Conservation (phyloP, 1,284 basidiomycete species). For the Microbotryum silenes-acaulis region DNA sequence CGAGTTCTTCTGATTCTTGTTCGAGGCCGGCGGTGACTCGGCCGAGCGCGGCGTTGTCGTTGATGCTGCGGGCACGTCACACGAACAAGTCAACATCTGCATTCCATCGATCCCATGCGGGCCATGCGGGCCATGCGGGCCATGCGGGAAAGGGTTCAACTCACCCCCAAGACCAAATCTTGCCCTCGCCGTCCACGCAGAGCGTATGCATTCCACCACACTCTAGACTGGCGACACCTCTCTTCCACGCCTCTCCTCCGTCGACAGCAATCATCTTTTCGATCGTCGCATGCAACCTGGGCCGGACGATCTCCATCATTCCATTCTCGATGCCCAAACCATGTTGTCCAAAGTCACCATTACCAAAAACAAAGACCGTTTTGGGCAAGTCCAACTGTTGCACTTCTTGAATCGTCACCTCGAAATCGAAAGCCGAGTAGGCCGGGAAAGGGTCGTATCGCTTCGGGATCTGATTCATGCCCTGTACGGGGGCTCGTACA, state of each 20-base stretch:
- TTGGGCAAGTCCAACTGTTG: conserved; percentile 34
- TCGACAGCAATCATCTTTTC: conserved; percentile 16
- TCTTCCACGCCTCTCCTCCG: conserved; percentile 14
- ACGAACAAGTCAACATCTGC: not conserved
- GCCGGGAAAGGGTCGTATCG: conserved; percentile 14
- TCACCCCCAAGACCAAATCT: conserved; percentile 47
- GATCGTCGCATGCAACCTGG: conserved; percentile 53
- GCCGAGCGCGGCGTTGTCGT: conserved; percentile 88
- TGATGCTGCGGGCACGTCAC: conserved; percentile 66
- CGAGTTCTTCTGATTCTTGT: conserved; percentile 65
- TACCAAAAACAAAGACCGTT: conserved; percentile 71
- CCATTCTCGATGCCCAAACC: conserved; percentile 56
- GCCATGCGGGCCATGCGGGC: not conserved
- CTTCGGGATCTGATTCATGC: conserved; percentile 22
- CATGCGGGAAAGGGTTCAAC: not conserved
- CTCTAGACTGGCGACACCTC: conserved; percentile 63
- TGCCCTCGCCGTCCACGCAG: conserved; percentile 73
- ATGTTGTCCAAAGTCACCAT: conserved; percentile 79
- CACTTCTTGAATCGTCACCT: not conserved
- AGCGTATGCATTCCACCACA: conserved; percentile 79
- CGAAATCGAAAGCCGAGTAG: not conserved
- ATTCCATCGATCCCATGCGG: not conserved
- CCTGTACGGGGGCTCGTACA: conserved; percentile 1
- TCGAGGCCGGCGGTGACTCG: conserved; percentile 63
- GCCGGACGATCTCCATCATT: conserved; percentile 61